Conservation (phyloP, 23 red algal species). For the Cyanidioschyzon merolae region DNA sequence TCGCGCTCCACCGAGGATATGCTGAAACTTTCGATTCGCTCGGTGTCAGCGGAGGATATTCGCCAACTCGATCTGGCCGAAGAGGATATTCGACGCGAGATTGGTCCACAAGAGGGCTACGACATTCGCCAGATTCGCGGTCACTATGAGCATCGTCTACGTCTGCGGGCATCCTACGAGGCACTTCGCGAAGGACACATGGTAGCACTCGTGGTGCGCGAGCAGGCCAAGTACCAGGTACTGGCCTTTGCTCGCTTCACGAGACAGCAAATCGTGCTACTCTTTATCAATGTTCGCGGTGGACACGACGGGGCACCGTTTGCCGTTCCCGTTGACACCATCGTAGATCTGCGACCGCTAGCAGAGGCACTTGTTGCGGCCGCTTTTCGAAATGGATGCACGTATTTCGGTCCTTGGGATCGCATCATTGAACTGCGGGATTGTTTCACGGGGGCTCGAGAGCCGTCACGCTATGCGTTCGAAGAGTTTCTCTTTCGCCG, state of each 20-base stretch:
- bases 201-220: constrained; percentile 41
- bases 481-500: constrained; percentile 88
- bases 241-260: constrained; percentile 86
- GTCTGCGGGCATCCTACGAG: constrained; percentile 43
- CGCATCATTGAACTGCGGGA: constrained; percentile 23
- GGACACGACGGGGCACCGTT: constrained; percentile 49
- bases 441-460: constrained; percentile 49
- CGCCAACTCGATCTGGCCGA: constrained; percentile 46
- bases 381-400: constrained; percentile 22
- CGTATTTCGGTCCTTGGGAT: constrained; percentile 30
- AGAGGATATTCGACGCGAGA: constrained; percentile 55
- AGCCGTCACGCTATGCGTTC: constrained; percentile 31
- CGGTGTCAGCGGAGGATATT: constrained; percentile 58
- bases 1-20: constrained; percentile 75
- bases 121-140: constrained; percentile 79
- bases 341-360: constrained; percentile 52
- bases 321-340: constrained; percentile 37
- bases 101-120: constrained; percentile 65
- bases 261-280: constrained; percentile 49
- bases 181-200: constrained; percentile 53
- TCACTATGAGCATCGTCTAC: constrained; percentile 70
- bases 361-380: constrained; percentile 41
- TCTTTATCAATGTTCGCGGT: constrained; percentile 64
- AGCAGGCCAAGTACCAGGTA: constrained; percentile 62
- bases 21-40: constrained; percentile 54